Percentiles rank a stretch among this genome's conserved stretches.
These are phyloP conservation scores for Opeltia flavorubescens DNA, from an alignment of 495 filamentous ascomycete genomes.

Conservation along the genomic window DNA sequence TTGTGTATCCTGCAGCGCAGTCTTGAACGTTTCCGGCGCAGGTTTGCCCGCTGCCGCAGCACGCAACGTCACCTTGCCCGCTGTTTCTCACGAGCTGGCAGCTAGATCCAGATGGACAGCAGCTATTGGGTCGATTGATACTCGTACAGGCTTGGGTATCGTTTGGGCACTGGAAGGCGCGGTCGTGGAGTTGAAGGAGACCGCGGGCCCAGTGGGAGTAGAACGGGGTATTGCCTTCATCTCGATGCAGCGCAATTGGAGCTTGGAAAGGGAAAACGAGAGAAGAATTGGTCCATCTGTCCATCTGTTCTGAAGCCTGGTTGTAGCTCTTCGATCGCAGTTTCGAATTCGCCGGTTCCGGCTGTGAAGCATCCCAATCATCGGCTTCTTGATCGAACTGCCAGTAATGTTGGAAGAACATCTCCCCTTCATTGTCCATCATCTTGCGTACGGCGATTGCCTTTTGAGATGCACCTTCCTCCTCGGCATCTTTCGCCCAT, in stretches of 20 bases:
- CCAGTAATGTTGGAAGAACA: slow-evolving; percentile 61
- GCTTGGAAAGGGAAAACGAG: slow-evolving; percentile 24
- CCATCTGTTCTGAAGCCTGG: not conserved
- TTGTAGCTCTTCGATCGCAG: not conserved
- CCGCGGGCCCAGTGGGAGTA: slow-evolving; percentile 12
- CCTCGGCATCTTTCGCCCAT: not conserved
- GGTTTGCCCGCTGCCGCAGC: slow-evolving; percentile 57
- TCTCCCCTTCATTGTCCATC: slow-evolving; percentile 68
- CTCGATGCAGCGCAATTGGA: slow-evolving; percentile 24
- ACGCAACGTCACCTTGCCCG: slow-evolving; percentile 66
- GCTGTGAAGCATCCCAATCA: slow-evolving; percentile 6
- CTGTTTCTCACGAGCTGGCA: slow-evolving; percentile 64
- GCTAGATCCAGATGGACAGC: slow-evolving; percentile 51
- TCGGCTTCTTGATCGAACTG: slow-evolving; percentile 26
- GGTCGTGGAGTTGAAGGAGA: slow-evolving; percentile 22
- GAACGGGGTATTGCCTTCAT: slow-evolving; percentile 9
- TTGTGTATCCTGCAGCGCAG: slow-evolving; percentile 51
- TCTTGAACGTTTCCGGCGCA: slow-evolving; percentile 51
- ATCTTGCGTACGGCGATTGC: slow-evolving; percentile 54
- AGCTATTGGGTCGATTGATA: slow-evolving; percentile 61
- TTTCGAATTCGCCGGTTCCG: too few relatives aligned
- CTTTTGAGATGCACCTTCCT: slow-evolving; percentile 16
- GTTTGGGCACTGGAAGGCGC: slow-evolving; percentile 58
- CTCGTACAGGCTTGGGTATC: slow-evolving; percentile 51
- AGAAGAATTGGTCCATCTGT: slow-evolving; percentile 11